Percentiles rank a stretch among this genome's conserved stretches.
Evolutionary conservation across 2,329 filamentous ascomycete genomes (phyloP).

Genomic region (Pestalotiopsis sp.): DNA sequence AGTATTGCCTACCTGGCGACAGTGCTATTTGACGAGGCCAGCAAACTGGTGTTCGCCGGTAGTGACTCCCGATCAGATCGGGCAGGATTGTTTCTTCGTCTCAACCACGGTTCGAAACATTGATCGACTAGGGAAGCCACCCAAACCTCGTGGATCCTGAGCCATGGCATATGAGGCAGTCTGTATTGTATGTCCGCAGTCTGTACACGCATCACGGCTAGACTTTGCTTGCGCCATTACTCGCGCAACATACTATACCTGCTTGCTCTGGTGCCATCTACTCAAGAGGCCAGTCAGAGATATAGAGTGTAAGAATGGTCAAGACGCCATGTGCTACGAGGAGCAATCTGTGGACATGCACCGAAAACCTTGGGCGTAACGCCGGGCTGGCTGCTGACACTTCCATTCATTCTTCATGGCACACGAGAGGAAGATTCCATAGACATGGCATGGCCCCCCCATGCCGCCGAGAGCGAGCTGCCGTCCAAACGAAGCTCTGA

Average conservation of each 20-base stretch:
- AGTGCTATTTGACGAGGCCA: neutral
- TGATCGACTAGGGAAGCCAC: neutral
- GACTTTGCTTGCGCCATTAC: neutral
- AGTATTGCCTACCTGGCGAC: neutral
- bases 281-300: too few species aligned
- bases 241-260: neutral
- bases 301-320: too few species aligned
- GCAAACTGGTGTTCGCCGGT: conserved; percentile 8
- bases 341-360: too few species aligned
- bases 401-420: neutral
- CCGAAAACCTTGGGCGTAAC: neutral
- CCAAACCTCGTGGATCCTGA: neutral
- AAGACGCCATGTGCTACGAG: too few species aligned
- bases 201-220: neutral
- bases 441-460: neutral
- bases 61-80: conserved; percentile 8
- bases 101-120: conserved; percentile 9
- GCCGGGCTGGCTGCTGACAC: neutral
- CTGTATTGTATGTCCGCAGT: neutral
- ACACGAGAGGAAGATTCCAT: neutral
- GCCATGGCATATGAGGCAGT: neutral
- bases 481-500: conserved; percentile 7
- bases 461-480: conserved; percentile 4
- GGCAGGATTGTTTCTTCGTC: conserved; percentile 7
- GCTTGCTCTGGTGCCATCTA: neutral